These are phyloP conservation scores for Scedosporium aurantiacum DNA, from an alignment of 2,329 filamentous ascomycete genomes.

Conservation along the genomic window DNA sequence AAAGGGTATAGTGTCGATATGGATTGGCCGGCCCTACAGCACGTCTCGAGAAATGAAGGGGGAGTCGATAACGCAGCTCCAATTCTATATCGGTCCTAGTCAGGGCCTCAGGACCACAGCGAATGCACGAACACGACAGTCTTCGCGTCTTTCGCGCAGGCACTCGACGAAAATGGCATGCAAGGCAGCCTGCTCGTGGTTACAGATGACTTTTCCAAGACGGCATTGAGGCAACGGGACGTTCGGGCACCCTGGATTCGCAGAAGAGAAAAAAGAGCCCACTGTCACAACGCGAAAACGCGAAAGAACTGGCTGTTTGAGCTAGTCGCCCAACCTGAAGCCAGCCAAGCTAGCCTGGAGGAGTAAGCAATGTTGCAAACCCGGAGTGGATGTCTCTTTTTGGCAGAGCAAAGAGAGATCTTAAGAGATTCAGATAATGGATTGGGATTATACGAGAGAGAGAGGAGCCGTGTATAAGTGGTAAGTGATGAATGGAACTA, in stretches of 20 bases:
- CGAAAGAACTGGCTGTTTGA: background rate
- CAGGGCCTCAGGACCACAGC: background rate
- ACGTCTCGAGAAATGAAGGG: background rate
- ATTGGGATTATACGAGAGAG: background rate
- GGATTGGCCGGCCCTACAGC: background rate
- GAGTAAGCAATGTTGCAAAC: background rate
- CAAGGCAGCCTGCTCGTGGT: background rate
- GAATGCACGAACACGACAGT: background rate
- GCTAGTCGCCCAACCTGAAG: background rate
- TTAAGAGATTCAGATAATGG: background rate
- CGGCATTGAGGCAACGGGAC: background rate
- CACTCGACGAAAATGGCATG: background rate
- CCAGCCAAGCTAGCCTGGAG: background rate
- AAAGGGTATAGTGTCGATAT: conserved; percentile 4
- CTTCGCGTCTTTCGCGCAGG: background rate
- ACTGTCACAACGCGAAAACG: background rate
- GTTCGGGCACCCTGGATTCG: no score
- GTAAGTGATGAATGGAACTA: no score
- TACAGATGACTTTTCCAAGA: background rate
- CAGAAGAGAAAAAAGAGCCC: background rate
- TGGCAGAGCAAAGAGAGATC: background rate
- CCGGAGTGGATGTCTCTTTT: background rate
- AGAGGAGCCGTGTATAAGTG: no score
- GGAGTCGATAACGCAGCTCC: background rate
- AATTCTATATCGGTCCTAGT: background rate